A percentile compares a stretch with the other conserved stretches of the same genome.
Conservation (phyloP, 306 rosid species). For the Begonia masoniana region DNA sequence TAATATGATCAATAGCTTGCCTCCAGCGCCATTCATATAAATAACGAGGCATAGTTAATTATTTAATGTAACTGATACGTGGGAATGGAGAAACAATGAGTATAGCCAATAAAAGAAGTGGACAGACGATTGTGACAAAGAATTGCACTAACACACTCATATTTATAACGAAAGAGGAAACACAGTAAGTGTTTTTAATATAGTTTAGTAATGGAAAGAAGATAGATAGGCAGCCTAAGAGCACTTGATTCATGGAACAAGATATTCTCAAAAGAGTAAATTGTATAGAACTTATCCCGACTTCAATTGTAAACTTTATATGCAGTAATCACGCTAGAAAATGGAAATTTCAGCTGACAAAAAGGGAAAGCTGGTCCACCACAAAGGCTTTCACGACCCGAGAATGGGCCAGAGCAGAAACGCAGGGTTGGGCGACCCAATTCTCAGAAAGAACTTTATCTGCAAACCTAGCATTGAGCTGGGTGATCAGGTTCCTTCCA, state of each 20-base stretch:
- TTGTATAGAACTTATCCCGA: conserved; percentile 1
- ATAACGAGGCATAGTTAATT: not conserved
- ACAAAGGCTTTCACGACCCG: no score
- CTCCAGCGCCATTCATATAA: no score
- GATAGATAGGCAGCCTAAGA: conserved; percentile 19
- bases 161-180: conserved; percentile 38
- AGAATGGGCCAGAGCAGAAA: no score
- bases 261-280: conserved; percentile 22
- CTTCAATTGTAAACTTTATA: not conserved
- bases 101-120: conserved; percentile 16
- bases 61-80: not conserved
- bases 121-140: conserved; percentile 26
- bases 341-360: no score
- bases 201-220: conserved; percentile 15
- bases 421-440: no score
- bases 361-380: no score
- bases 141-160: conserved; percentile 38
- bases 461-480: no score
- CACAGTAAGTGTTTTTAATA: conserved; percentile 18
- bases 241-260: conserved; percentile 27
- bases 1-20: no score
- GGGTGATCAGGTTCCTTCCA: no score
- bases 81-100: conserved; percentile 9
- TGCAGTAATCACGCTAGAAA: no score
- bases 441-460: no score